These are phyloP conservation scores for Nannochloris sp. DNA, from an alignment of 139 green algal genomes.

Conservation along the genomic window DNA sequence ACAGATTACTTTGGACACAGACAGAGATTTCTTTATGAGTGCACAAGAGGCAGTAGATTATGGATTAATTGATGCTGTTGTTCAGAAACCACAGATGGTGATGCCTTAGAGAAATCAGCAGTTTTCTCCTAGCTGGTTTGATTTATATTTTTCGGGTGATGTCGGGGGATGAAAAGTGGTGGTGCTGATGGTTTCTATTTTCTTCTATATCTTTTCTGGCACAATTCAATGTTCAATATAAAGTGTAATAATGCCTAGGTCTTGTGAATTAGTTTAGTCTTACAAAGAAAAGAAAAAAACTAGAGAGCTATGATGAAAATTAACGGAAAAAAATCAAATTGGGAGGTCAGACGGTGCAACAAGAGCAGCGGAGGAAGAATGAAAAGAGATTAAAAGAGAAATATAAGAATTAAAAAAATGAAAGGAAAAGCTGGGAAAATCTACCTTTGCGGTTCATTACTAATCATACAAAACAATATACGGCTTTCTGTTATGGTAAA, in stretches of 20 bases:
- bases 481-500: too few relatives aligned
- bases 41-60: constrained; percentile 95
- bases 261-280: too few relatives aligned
- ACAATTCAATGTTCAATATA: too few relatives aligned
- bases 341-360: neutral
- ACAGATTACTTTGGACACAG: constrained; percentile 91
- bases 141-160: too few relatives aligned
- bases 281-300: neutral
- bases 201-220: too few relatives aligned
- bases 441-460: too few relatives aligned
- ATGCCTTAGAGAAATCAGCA: constrained; percentile 25
- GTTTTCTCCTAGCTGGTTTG: too few relatives aligned
- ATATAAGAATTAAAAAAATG: neutral
- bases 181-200: too few relatives aligned
- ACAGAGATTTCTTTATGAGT: constrained; percentile 99
- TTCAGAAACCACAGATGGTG: constrained; percentile 56
- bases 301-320: neutral
- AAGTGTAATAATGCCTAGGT: too few relatives aligned
- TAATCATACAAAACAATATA: too few relatives aligned
- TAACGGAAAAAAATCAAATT: neutral
- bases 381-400: neutral
- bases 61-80: constrained; percentile 85
- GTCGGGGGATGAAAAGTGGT: too few relatives aligned
- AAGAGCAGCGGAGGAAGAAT: too few relatives aligned
- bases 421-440: neutral